Evolutionary conservation across 2,329 filamentous ascomycete species (phyloP).

Genomic region (Paecilomyces sp.): DNA sequence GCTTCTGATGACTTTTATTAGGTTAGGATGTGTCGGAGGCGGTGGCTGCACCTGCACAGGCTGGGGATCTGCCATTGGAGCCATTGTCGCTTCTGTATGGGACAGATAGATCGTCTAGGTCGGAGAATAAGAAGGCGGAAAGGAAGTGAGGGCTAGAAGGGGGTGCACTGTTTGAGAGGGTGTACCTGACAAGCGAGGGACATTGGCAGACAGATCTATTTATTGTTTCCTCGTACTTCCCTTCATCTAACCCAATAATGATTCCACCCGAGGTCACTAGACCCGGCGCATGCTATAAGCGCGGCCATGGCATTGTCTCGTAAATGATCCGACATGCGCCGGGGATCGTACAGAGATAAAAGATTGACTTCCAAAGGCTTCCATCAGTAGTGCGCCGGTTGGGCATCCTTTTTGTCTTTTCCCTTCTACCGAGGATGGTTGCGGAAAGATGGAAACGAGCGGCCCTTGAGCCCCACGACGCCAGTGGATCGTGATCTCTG

Average conservation of each 20-base stretch:
- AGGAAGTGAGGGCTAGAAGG: neutral
- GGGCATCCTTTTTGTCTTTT: neutral
- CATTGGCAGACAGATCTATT: neutral
- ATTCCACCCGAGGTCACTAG: neutral
- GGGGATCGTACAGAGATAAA: neutral
- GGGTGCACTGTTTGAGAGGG: neutral
- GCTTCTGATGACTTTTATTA: constrained; percentile 1
- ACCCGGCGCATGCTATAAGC: neutral
- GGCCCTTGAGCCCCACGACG: neutral
- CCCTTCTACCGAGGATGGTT: neutral
- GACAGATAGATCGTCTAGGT: neutral
- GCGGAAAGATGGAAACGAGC: constrained; percentile 27
- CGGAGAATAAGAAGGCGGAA: neutral
- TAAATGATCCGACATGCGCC: neutral
- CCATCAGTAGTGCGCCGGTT: neutral
- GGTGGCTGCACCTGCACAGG: neutral
- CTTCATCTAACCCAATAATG: neutral
- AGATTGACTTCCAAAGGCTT: neutral
- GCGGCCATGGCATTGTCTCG: neutral
- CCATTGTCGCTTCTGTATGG: neutral
- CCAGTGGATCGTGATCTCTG: neutral
- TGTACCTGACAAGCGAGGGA: neutral
- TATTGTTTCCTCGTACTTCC: neutral
- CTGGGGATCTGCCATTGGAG: neutral
- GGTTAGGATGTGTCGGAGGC: constrained; percentile 10